Evolutionary conservation across 331 rosid genomes (phyloP), one percentile per base, ranked within the genome.

Genomic region (Stylosanthes scabra): DNA sequence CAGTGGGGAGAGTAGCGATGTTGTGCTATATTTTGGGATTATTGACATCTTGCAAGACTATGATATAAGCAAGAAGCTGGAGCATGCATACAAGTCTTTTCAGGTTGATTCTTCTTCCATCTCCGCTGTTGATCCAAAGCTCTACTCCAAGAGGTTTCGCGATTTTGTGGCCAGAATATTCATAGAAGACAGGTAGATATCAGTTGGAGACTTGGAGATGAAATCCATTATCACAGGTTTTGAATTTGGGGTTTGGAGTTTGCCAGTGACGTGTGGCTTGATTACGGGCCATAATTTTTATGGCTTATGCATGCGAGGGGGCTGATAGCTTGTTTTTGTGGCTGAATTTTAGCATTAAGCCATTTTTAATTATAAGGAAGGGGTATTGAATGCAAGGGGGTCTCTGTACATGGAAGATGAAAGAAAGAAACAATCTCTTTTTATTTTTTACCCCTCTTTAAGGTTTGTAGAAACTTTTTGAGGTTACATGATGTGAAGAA

Each of bases 41-140:
- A 92, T 92, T 9, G 97, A 92, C 89, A 92, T 90, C 34, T 71
- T 92, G 81, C 97, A 92, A 83, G 97, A 83, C 78, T 92, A 92
- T 20, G 97, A 92, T 63, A 92, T 92, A 81, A 88, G 87, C 92
- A 92, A 92, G 91, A 92, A 90, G 81, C 63, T 92, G 40, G 97
- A 92, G 83, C 97, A 90, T 65, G 97, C 92, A 3, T 92, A 89
- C 86, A 92, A 92, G 71, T 92, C 97, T 11, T 79, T 82, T 29
- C 97, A 92, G 69, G 97, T 80, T 2, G 89, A 90, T 69, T 86
- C 97, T 25, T 66, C 82, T 46, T 88, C 91, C 31, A 92, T 92
- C 72, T 92, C 97, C 52, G 97, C 97, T 7, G 97, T 92, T 46
- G 96, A 92, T 82, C 97, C 97, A 4, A 92, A 90, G 82, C 90